Percentiles rank a stretch among this genome's conserved stretches.
Conservation (phyloP, 2,329 filamentous ascomycete species). For the Ustulina deusta region DNA sequence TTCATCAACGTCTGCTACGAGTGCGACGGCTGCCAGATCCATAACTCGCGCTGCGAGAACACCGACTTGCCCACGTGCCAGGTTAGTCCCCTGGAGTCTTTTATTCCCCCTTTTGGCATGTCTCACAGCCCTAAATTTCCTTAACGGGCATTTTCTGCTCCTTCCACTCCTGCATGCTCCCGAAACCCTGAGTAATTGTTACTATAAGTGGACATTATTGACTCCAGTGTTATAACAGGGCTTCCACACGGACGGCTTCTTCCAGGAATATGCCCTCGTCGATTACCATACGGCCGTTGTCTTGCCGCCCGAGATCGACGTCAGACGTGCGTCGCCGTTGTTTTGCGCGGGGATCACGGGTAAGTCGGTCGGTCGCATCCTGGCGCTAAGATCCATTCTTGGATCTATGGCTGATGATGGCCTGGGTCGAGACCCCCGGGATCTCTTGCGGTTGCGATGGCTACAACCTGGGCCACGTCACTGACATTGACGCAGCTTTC, state of each 20-base stretch:
- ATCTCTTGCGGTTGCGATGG: background rate
- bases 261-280: slow-evolving; percentile 32
- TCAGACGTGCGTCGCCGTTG: slow-evolving; percentile 28
- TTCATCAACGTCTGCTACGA: slow-evolving; percentile 35
- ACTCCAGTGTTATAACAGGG: no score
- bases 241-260: slow-evolving; percentile 31
- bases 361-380: slow-evolving; percentile 10
- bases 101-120: no score
- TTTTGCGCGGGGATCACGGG: slow-evolving; percentile 36
- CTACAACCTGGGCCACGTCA: background rate
- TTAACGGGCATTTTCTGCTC: no score
- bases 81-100: no score
- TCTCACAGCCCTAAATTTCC: no score
- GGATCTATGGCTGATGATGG: background rate
- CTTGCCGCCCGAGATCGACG: slow-evolving; percentile 31
- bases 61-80: slow-evolving; percentile 22
- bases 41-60: slow-evolving; percentile 31
- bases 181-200: no score
- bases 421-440: background rate
- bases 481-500: slow-evolving; percentile 26
- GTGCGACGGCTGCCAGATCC: slow-evolving; percentile 33
- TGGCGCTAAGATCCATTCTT: background rate
- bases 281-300: slow-evolving; percentile 33
- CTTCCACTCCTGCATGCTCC: no score
- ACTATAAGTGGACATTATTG: no score